phyloP scores from a whole-genome alignment of 2,329 filamentous ascomycete species.

The Hypoxylon sp. region DNA sequence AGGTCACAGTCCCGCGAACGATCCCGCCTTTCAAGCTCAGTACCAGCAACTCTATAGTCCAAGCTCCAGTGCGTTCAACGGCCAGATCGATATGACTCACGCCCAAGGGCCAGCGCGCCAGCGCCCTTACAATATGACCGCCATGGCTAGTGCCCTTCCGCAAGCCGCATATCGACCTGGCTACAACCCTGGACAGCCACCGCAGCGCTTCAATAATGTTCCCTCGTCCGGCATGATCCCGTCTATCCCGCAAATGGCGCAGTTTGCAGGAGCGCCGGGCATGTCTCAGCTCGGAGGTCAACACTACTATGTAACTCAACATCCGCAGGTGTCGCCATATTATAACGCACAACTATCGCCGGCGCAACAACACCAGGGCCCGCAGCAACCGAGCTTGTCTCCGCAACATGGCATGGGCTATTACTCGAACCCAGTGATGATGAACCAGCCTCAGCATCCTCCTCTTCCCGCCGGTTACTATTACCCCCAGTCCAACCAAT shows the following conservation, averaged over 20 bases:
- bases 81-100: slow-evolving; percentile 61
- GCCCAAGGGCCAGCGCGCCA: slow-evolving; percentile 52
- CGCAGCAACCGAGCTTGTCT: slow-evolving; percentile 53
- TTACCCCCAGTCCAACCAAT: slow-evolving; percentile 60
- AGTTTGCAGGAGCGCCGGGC: slow-evolving; percentile 58
- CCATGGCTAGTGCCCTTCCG: slow-evolving; percentile 63
- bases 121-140: slow-evolving; percentile 64
- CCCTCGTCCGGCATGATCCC: slow-evolving; percentile 58
- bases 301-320: slow-evolving; percentile 64
- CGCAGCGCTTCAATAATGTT: slow-evolving; percentile 53
- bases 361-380: slow-evolving; percentile 55
- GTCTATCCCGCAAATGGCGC: slow-evolving; percentile 58
- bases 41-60: slow-evolving; percentile 54
- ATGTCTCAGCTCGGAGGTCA: slow-evolving; percentile 59
- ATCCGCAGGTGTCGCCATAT: slow-evolving; percentile 61
- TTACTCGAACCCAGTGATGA: slow-evolving; percentile 61
- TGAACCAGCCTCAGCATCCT: slow-evolving; percentile 59
- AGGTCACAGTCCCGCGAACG: slow-evolving; percentile 44
- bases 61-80: slow-evolving; percentile 59
- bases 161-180: slow-evolving; percentile 58
- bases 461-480: slow-evolving; percentile 59
- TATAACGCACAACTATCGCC: slow-evolving; percentile 59
- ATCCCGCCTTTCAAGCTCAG: slow-evolving; percentile 51
- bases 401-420: slow-evolving; percentile 60
- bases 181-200: slow-evolving; percentile 57